Percentiles rank a stretch among this genome's conserved stretches.
phyloP scores from a whole-genome alignment of 805 yeast genomes.

The Myxozyma sirexii region DNA sequence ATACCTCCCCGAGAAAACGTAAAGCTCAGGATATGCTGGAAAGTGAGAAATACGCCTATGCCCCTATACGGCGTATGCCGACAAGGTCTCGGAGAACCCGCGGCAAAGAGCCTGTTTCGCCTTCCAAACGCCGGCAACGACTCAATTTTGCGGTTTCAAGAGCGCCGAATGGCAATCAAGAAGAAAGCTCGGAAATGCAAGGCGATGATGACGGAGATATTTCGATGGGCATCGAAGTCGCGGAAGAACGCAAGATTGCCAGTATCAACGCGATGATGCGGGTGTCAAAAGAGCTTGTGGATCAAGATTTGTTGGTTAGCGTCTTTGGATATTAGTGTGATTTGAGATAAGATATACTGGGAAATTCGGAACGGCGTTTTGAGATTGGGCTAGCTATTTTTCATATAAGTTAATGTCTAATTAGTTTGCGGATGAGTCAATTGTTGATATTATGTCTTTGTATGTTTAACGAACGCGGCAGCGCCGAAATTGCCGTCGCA shows the following conservation, averaged over 20 bases:
- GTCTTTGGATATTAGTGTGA: slow-evolving; percentile 5
- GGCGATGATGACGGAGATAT: slow-evolving; percentile 3
- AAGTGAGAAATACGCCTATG: not conserved
- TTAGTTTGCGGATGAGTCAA: not conserved
- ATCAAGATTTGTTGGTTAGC: not conserved
- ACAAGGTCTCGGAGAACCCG: not conserved
- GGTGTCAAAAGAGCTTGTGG: not conserved
- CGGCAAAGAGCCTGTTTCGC: not conserved
- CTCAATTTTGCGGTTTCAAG: no score
- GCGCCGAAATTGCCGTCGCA: no score
- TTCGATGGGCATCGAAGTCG: slow-evolving; percentile 2
- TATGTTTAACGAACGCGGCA: no score
- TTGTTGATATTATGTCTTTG: no score
- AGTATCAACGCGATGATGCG: not conserved
- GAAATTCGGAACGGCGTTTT: no score
- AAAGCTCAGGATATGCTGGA: slow-evolving; percentile 6
- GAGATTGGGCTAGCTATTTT: not conserved
- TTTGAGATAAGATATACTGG: no score
- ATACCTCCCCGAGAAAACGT: not conserved
- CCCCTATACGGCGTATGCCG: not conserved
- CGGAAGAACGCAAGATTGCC: not conserved
- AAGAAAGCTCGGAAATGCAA: not conserved
- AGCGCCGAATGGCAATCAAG: no score
- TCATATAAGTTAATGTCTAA: not conserved
- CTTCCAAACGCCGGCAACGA: not conserved